phyloP scores from a whole-genome alignment of 345 rosid genomes.

The Acer negundo region DNA sequence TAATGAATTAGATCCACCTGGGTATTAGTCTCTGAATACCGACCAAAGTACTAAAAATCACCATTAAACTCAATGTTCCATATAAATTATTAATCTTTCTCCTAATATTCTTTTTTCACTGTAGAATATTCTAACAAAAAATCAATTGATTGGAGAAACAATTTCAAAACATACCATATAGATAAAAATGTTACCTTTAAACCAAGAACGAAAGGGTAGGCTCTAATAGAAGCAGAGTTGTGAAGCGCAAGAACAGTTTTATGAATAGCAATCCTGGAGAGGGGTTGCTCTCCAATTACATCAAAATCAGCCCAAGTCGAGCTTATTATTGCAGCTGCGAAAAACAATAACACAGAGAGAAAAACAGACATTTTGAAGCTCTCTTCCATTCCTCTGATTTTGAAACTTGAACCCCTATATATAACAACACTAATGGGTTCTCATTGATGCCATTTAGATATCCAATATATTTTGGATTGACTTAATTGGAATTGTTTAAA shows the following conservation, averaged over 20 bases:
- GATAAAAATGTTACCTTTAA: conserved; percentile 29
- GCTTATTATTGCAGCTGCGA: conserved; percentile 16
- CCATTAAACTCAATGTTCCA: background rate
- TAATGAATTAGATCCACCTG: too few relatives aligned
- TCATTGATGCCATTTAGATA: background rate
- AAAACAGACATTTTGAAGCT: background rate
- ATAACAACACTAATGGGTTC: background rate
- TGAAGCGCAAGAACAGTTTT: conserved; percentile 41
- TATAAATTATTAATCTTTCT: background rate
- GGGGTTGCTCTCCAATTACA: conserved; percentile 61
- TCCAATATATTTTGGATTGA: background rate
- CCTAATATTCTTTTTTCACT: too few relatives aligned
- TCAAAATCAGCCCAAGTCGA: conserved; percentile 27
- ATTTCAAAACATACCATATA: background rate
- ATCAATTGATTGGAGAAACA: background rate
- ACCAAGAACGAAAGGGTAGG: conserved; percentile 62
- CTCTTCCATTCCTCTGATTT: background rate
- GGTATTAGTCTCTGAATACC: too few relatives aligned
- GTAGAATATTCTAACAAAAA: too few relatives aligned
- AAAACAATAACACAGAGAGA: conserved; percentile 17
- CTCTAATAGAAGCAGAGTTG: conserved; percentile 44
- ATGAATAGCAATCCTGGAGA: conserved; percentile 60
- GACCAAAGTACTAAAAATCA: too few relatives aligned
- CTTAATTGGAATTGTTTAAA: background rate
- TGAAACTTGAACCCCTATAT: background rate